Evolutionary conservation across 495 filamentous ascomycete species (phyloP).

Genomic region (Tuber brumale): DNA sequence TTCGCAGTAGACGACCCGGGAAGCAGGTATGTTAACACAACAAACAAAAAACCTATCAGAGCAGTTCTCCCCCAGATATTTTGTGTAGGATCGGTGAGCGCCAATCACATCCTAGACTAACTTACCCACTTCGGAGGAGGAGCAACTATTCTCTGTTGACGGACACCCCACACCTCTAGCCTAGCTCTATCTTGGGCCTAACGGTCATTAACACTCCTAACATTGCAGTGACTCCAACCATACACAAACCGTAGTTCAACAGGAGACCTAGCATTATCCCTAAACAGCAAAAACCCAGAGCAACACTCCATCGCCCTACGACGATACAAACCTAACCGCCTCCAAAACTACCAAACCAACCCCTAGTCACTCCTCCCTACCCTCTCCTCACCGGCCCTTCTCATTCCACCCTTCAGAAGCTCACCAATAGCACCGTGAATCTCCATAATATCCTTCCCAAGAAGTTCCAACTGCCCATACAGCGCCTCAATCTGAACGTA

Average conservation of each 20-base stretch:
- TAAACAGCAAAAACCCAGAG: neutral
- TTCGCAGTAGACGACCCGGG: too few relatives aligned
- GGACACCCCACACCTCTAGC: neutral
- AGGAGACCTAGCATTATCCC: neutral
- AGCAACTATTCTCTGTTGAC: neutral
- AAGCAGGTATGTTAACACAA: too few relatives aligned
- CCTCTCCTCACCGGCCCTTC: neutral
- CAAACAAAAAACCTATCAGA: neutral
- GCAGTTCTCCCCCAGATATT: neutral
- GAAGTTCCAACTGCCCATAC: neutral
- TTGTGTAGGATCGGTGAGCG: neutral
- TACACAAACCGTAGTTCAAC: neutral
- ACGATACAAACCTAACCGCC: neutral
- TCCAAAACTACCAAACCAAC: too few relatives aligned
- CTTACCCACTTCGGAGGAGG: neutral
- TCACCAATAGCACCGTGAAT: neutral
- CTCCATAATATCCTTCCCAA: neutral
- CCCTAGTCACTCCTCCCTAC: neutral
- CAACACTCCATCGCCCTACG: neutral
- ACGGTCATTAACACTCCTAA: neutral
- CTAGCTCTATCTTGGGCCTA: neutral
- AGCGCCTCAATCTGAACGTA: neutral
- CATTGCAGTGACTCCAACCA: neutral
- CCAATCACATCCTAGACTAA: neutral
- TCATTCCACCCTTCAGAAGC: neutral